Evolutionary conservation across 371 early-diverging fungal genomes (phyloP).

Genomic region (Blastocladiella emersonii): DNA sequence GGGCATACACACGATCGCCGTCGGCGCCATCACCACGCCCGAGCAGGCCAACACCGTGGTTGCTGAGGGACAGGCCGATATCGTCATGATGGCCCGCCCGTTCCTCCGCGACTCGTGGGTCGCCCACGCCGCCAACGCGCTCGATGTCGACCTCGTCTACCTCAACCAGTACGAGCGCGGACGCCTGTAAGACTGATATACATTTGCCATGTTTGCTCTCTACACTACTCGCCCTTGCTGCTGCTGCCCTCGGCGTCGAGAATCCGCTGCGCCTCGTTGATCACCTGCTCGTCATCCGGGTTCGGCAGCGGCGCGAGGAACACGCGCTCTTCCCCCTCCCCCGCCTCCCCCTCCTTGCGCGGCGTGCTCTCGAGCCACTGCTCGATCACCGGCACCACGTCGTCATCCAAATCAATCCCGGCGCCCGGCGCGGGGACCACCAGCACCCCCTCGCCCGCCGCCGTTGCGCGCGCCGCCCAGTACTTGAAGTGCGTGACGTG

Average conservation of each 20-base stretch:
- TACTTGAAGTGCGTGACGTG: neutral
- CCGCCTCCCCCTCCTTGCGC: neutral
- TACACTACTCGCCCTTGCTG: too few species aligned
- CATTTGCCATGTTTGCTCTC: too few species aligned
- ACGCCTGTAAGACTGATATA: too few species aligned
- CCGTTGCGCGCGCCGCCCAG: neutral
- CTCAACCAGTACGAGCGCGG: slow-evolving; percentile 36
- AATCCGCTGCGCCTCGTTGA: neutral
- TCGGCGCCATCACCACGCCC: slow-evolving; percentile 53
- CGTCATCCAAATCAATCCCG: neutral
- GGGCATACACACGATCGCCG: slow-evolving; percentile 48
- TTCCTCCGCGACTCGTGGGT: slow-evolving; percentile 55
- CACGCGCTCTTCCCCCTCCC: neutral
- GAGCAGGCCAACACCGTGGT: slow-evolving; percentile 54
- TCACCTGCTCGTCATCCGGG: neutral
- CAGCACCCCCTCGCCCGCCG: neutral
- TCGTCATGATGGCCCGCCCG: slow-evolving; percentile 54
- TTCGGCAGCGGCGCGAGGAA: neutral
- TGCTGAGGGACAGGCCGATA: slow-evolving; percentile 47
- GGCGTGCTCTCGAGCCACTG: too few species aligned
- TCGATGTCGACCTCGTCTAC: slow-evolving; percentile 47
- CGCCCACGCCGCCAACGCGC: slow-evolving; percentile 31
- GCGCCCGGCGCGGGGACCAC: neutral
- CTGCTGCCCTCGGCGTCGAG: too few species aligned
- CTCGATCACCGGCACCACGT: neutral